Percentiles rank a stretch among this genome's conserved stretches.
phyloP scores from a whole-genome alignment of 495 filamentous ascomycete genomes.

The Pseudoneurospora amorphoporcata region DNA sequence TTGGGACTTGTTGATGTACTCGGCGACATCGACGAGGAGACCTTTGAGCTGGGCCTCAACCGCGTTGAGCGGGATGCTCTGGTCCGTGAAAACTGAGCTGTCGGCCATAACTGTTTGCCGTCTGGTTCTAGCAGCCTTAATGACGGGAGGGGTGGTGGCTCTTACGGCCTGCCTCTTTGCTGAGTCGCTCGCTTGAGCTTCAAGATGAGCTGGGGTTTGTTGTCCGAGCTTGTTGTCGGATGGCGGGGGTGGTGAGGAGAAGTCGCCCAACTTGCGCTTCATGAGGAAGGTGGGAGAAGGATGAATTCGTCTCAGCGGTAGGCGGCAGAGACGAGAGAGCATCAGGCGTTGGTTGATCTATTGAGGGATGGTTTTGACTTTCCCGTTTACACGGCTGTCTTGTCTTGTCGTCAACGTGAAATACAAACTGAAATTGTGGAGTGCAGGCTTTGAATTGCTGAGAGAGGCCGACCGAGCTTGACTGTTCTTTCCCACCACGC shows the following conservation, averaged over 20 bases:
- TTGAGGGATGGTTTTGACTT: background rate
- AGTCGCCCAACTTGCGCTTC: conserved; percentile 14
- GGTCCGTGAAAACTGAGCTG: background rate
- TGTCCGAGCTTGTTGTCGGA: background rate
- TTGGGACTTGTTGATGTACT: conserved; percentile 46
- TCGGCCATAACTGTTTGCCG: background rate
- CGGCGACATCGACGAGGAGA: conserved; percentile 65
- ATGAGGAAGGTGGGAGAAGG: conserved; percentile 1
- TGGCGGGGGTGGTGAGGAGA: conserved; percentile 1
- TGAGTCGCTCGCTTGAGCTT: background rate
- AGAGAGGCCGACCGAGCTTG: background rate
- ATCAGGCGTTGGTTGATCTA: background rate
- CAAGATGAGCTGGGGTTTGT: background rate
- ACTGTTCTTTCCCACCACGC: background rate
- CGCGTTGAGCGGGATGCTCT: conserved; percentile 40
- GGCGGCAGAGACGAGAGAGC: conserved; percentile 1
- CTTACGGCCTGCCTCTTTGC: background rate
- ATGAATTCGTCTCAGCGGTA: background rate
- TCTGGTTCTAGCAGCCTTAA: background rate
- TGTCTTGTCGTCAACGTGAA: background rate
- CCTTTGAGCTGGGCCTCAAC: conserved; percentile 57
- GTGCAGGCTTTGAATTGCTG: background rate
- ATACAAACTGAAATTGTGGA: background rate
- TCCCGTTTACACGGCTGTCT: background rate
- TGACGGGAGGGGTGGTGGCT: background rate